Evolutionary conservation across 495 filamentous ascomycete species (phyloP).

Genomic region (Neurospora sp.): DNA sequence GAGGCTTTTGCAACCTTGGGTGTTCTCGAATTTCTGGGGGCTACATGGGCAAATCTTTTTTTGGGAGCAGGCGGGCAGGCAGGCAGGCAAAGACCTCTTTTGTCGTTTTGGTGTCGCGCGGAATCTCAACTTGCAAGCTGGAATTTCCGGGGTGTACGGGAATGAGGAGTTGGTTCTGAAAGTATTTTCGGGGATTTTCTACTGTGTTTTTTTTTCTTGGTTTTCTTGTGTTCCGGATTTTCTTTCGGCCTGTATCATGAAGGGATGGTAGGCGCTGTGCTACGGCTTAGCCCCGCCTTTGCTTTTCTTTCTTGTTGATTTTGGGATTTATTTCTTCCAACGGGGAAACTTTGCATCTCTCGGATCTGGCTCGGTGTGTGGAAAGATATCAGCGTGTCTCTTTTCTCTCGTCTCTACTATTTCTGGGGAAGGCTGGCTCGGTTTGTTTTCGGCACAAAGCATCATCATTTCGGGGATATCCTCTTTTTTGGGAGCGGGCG

Average conservation of each 20-base stretch:
- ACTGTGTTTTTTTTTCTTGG: neutral
- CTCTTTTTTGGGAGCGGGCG: neutral
- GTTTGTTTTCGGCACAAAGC: neutral
- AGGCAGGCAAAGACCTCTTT: constrained; percentile 17
- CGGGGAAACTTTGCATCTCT: constrained; percentile 18
- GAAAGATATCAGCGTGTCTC: neutral
- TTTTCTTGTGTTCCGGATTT: constrained; percentile 2
- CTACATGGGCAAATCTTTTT: constrained; percentile 17
- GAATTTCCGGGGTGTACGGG: constrained; percentile 8
- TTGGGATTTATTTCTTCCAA: constrained; percentile 10
- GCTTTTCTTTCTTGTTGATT: constrained; percentile 12
- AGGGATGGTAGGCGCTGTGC: constrained; percentile 10
- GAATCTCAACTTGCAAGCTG: constrained; percentile 10
- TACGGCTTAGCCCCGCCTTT: constrained; percentile 4
- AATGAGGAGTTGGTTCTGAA: constrained; percentile 22
- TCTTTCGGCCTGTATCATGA: constrained; percentile 17
- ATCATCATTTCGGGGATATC: neutral
- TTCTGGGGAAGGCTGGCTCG: neutral
- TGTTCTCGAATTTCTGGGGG: constrained; percentile 19
- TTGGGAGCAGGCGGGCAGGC: constrained; percentile 14
- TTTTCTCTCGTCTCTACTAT: neutral
- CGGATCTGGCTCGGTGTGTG: constrained; percentile 13
- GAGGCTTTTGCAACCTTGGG: constrained; percentile 12
- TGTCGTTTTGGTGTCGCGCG: constrained; percentile 18
- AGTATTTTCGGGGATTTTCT: constrained; percentile 6